Base-by-base conservation (phyloP, 345 rosid species). In the Aegle marmelos region DNA sequence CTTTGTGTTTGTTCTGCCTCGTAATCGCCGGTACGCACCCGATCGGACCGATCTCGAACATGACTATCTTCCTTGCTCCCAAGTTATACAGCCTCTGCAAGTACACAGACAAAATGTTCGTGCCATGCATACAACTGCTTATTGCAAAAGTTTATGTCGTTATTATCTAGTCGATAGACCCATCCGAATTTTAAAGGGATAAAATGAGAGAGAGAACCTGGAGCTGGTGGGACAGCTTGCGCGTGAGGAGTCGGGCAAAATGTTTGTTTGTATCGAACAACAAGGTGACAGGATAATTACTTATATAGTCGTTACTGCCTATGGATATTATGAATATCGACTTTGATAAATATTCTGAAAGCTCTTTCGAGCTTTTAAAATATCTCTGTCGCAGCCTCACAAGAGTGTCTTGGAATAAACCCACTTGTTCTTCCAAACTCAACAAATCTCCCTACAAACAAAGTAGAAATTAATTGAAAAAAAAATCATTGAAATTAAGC, bases 261-360 rank as follows among this genome's bases (percentile, higher is more conserved):
- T 4, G 68, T 7, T 59, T 79, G 75, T 79, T 77, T 6, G 78
- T 63, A 27, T 11, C 36, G 60, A 10, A 37, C 0, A 19, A n/a
- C 3, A 1, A 11, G 11, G 74, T 58, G 4, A 27, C 50, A 73
- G 70, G 66, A 66, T 82, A 82, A 67, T 82, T 79, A 14, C 48
- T 69, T 61, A 89, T 28, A 72, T 81, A 83, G 75, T 89, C 91
- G 25, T 88, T 89, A 53, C 78, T 86, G 76, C 90, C 89, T 3
- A 74, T 64, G 7, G 84, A 34, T 68, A 84, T 57, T 16, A 85
- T 0, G 31, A 80, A 75, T 27, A 89, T 80, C 22, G 92, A 83
- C 74, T 86, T 79, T 3, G 85, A 79, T 58, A 86, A 65, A 81
- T 86, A 72, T 2, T 69, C 17, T 22, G 61, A 78, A 0, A 81